phyloP scores from a whole-genome alignment of 768 basidiomycete species.

The Mycena indigotica region DNA sequence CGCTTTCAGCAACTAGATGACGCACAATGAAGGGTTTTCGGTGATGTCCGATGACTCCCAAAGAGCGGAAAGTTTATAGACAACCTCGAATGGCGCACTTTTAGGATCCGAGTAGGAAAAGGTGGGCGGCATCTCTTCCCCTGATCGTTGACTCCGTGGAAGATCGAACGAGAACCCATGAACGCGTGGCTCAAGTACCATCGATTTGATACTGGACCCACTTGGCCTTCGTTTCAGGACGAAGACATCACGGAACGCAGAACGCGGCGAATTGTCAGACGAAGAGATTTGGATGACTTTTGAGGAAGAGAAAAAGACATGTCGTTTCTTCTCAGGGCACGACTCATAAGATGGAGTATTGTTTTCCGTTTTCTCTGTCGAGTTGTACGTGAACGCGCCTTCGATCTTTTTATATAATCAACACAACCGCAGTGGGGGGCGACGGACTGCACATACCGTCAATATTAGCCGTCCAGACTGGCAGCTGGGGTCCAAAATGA shows the following conservation, averaged over 20 bases:
- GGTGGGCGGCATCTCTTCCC: conserved; percentile 65
- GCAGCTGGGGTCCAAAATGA: conserved; percentile 56
- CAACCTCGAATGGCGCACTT: conserved; percentile 40
- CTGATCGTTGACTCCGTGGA: conserved; percentile 47
- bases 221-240: conserved; percentile 48
- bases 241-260: conserved; percentile 47
- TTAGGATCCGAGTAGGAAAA: conserved; percentile 44
- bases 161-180: conserved; percentile 60
- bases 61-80: conserved; percentile 55
- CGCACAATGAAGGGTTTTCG: conserved; percentile 52
- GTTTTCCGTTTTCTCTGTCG: conserved; percentile 30
- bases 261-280: conserved; percentile 35
- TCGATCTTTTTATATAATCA: conserved; percentile 49
- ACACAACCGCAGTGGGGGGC: not conserved
- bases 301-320: conserved; percentile 55
- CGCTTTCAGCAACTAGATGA: conserved; percentile 20
- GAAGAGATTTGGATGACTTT: conserved; percentile 45
- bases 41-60: conserved; percentile 59
- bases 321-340: conserved; percentile 34
- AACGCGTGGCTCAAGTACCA: conserved; percentile 37
- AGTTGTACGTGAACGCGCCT: conserved; percentile 56
- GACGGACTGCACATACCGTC: conserved; percentile 41
- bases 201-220: conserved; percentile 39
- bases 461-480: conserved; percentile 60
- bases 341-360: conserved; percentile 17